phyloP scores from a whole-genome alignment of 78 protist species.

The Dictyostelium firmibasis region DNA sequence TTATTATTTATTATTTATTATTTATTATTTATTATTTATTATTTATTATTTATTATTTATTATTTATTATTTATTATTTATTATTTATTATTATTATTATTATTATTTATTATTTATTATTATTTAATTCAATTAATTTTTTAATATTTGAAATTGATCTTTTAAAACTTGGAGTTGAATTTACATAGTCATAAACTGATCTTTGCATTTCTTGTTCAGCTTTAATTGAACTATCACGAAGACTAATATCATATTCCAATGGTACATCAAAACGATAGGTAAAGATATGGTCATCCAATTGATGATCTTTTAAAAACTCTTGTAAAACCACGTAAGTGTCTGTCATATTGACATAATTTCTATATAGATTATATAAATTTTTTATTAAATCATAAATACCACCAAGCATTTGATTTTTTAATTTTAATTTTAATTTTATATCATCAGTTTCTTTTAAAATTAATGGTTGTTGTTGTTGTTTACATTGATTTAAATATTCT shows the following conservation, averaged over 20 bases:
- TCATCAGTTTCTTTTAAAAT: neutral
- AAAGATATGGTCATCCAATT: neutral
- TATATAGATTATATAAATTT: neutral
- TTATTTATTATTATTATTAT: neutral
- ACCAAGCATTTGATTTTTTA: neutral
- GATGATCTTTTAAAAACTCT: neutral
- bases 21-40: too few species aligned
- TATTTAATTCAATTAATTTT: neutral
- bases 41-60: neutral
- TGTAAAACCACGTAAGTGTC: neutral
- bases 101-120: neutral
- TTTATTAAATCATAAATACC: neutral
- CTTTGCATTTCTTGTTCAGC: conserved; percentile 4
- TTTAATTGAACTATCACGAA: neutral
- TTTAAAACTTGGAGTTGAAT: neutral
- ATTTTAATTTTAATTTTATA: neutral
- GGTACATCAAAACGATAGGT: neutral
- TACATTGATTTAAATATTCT: neutral
- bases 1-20: too few species aligned
- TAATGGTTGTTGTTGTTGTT: neutral
- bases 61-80: neutral
- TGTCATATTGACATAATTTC: neutral
- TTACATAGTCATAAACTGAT: neutral
- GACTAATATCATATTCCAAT: neutral
- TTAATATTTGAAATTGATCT: neutral